phyloP scores from a whole-genome alignment of 169 alveolate genomes.

The Perkinsus olseni region DNA sequence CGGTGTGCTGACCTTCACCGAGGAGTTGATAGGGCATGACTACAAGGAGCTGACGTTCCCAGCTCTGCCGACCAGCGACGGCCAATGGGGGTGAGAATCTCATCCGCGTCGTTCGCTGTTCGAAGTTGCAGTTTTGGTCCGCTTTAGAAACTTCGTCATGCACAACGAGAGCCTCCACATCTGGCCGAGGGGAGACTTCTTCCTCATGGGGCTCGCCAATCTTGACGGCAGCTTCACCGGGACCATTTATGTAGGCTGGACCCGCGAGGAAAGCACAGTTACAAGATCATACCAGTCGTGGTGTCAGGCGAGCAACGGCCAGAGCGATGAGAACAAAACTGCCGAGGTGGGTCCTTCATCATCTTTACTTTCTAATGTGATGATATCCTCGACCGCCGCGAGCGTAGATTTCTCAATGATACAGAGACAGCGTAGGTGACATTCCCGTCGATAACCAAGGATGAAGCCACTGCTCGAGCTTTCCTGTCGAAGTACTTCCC shows the following conservation, averaged over 20 bases:
- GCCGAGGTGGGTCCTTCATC: not conserved
- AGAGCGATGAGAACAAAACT: not conserved
- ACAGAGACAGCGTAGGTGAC: not conserved
- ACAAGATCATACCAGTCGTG: not conserved
- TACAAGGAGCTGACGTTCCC: slow-evolving; percentile 12
- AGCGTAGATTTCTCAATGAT: too few relatives aligned
- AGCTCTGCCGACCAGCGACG: not conserved
- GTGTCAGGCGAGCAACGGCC: not conserved
- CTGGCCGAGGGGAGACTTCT: not conserved
- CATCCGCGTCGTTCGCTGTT: not conserved
- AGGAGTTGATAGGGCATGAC: slow-evolving; percentile 11
- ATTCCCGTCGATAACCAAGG: not conserved
- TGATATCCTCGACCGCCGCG: too few relatives aligned
- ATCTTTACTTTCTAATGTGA: too few relatives aligned
- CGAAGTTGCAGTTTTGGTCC: not conserved
- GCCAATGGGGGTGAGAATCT: not conserved
- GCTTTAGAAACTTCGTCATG: not conserved
- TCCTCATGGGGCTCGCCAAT: slow-evolving; percentile 5
- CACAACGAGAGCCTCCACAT: slow-evolving; percentile 2
- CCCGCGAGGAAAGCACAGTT: not conserved
- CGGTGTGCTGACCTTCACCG: slow-evolving; percentile 10
- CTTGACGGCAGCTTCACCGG: slow-evolving; percentile 11
- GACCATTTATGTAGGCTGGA: not conserved
- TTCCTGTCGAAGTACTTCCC: not conserved
- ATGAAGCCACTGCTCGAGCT: not conserved